A percentile compares a stretch with the other conserved stretches of the same genome.
These are phyloP conservation scores for Veloporphyrellus conicus DNA, from an alignment of 1,284 basidiomycete genomes.

Conservation along the genomic window DNA sequence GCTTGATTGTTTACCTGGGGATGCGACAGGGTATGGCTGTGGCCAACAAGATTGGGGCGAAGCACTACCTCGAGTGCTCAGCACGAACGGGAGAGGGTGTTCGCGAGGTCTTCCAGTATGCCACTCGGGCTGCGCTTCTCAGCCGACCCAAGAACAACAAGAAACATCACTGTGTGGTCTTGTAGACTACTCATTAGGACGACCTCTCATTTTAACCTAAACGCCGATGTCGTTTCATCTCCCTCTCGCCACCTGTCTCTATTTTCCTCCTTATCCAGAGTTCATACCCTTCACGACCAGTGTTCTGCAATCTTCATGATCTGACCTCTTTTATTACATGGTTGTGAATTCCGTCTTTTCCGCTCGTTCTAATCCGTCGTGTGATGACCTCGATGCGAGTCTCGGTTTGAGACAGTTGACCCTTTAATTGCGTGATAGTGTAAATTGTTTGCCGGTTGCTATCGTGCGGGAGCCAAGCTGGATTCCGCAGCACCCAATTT, in stretches of 20 bases:
- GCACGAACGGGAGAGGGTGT: conserved; percentile 88
- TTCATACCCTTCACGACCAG: conserved; percentile 38
- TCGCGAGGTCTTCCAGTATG: conserved; percentile 88
- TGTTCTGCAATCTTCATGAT: conserved; percentile 38
- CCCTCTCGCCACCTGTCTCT: conserved; percentile 14
- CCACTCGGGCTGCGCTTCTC: conserved; percentile 76
- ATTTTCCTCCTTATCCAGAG: conserved; percentile 22
- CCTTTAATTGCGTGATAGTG: conserved; percentile 1
- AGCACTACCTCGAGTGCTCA: conserved; percentile 87
- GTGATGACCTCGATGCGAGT: background rate
- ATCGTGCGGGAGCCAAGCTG: conserved; percentile 5
- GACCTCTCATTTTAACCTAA: conserved; percentile 16
- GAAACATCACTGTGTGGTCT: conserved; percentile 48
- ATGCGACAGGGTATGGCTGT: conserved; percentile 71
- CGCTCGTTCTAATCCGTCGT: conserved; percentile 1
- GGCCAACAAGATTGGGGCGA: conserved; percentile 84
- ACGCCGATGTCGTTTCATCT: conserved; percentile 21
- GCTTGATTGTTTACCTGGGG: conserved; percentile 3
- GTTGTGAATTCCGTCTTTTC: conserved; percentile 15
- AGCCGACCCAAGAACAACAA: conserved; percentile 42
- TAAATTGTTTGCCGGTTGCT: conserved; percentile 19
- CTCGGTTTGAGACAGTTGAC: background rate
- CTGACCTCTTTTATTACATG: conserved; percentile 28
- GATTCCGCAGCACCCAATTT: conserved; percentile 17
- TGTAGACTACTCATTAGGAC: conserved; percentile 41